phyloP scores from a whole-genome alignment of 2,329 filamentous ascomycete species.

The Helminthosporium solani region DNA sequence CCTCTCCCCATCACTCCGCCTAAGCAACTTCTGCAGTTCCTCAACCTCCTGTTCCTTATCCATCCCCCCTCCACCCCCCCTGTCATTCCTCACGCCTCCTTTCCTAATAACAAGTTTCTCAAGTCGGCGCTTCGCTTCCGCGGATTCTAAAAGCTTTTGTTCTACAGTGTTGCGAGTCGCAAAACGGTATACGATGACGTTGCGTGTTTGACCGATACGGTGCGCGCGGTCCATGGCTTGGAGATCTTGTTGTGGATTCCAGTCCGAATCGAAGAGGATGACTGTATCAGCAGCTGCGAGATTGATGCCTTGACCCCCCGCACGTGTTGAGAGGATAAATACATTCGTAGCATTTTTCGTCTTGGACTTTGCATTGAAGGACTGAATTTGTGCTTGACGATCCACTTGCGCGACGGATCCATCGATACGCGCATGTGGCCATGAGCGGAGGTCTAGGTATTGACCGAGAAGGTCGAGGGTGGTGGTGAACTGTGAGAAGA shows the following conservation, averaged over 20 bases:
- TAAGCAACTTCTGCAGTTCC: slow-evolving; percentile 49
- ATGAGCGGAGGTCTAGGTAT: slow-evolving; percentile 77
- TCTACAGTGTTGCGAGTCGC: slow-evolving; percentile 93
- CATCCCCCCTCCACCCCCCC: slow-evolving; percentile 52
- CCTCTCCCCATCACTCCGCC: slow-evolving; percentile 67
- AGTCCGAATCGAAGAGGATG: slow-evolving; percentile 85
- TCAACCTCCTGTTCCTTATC: slow-evolving; percentile 48
- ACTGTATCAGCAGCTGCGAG: slow-evolving; percentile 89
- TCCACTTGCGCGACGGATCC: slow-evolving; percentile 74
- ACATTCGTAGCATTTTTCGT: slow-evolving; percentile 57
- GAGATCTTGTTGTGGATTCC: slow-evolving; percentile 96
- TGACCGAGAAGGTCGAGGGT: slow-evolving; percentile 89
- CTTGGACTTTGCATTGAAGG: slow-evolving; percentile 47
- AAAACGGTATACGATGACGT: slow-evolving; percentile 90
- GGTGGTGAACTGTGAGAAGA: slow-evolving; percentile 96
- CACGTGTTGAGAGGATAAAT: slow-evolving; percentile 86
- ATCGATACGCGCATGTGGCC: slow-evolving; percentile 87
- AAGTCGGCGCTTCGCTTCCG: slow-evolving; percentile 85
- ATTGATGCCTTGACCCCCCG: slow-evolving; percentile 94
- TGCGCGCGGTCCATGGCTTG: slow-evolving; percentile 96
- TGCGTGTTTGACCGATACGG: slow-evolving; percentile 87
- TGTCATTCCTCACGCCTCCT: slow-evolving; percentile 63
- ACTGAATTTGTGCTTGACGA: slow-evolving; percentile 51
- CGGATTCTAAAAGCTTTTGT: slow-evolving; percentile 79
- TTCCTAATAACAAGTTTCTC: slow-evolving; percentile 97